phyloP scores from a whole-genome alignment of 257 asterid species.

The Solanum chilense region DNA sequence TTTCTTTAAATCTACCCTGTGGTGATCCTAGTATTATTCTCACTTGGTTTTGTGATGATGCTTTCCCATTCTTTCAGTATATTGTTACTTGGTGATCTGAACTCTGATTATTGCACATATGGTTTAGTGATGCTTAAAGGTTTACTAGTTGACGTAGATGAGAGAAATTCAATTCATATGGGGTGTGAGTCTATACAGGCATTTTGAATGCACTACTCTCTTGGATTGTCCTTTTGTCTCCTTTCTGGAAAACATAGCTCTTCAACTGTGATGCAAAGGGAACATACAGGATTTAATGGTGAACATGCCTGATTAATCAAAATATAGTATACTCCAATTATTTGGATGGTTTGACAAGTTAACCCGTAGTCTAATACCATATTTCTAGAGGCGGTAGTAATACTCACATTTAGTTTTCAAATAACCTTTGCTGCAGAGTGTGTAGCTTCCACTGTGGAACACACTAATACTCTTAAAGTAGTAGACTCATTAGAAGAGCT shows the following conservation, averaged over 20 bases:
- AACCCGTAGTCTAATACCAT: background rate
- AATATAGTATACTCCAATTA: background rate
- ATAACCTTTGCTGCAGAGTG: background rate
- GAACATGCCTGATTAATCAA: background rate
- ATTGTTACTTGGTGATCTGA: background rate
- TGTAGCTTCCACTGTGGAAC: background rate
- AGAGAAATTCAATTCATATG: background rate
- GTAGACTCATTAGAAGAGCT: background rate
- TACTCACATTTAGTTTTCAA: background rate
- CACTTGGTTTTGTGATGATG: background rate
- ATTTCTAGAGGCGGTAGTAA: background rate
- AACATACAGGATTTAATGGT: background rate
- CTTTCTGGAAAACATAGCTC: background rate
- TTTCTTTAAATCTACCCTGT: background rate
- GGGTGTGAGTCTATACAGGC: background rate
- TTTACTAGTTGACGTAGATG: background rate
- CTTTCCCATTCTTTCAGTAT: background rate
- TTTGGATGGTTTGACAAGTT: background rate
- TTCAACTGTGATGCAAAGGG: background rate
- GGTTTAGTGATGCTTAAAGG: background rate
- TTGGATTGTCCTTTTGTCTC: background rate
- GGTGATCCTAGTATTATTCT: background rate
- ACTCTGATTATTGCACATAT: background rate
- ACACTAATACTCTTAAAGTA: background rate
- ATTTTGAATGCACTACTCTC: background rate